Percentiles rank a stretch among this genome's conserved stretches.
phyloP scores from a whole-genome alignment of 169 alveolate species.

The Condylostoma magnum region DNA sequence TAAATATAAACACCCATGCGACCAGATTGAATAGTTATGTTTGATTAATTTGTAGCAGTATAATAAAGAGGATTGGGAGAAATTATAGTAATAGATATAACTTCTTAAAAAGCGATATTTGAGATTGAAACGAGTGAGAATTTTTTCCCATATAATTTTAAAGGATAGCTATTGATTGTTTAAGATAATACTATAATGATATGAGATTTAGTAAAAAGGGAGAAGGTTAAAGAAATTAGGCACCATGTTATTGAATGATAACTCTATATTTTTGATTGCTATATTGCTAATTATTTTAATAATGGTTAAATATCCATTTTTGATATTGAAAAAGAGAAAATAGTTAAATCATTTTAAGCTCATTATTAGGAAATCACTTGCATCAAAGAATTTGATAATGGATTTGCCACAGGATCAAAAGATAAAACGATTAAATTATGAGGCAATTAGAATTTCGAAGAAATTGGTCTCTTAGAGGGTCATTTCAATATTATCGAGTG shows the following conservation, averaged over 20 bases:
- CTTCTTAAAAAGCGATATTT: too few relatives aligned
- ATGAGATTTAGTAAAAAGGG: too few relatives aligned
- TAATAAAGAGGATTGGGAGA: too few relatives aligned
- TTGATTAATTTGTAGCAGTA: too few relatives aligned
- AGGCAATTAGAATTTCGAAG: background rate
- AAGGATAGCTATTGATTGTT: too few relatives aligned
- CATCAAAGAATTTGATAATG: background rate
- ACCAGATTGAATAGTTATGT: too few relatives aligned
- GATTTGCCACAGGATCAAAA: background rate
- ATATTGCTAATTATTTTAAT: background rate
- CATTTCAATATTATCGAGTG: background rate
- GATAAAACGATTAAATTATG: background rate
- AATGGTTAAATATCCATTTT: background rate
- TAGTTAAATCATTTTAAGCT: background rate
- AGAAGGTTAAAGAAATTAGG: too few relatives aligned
- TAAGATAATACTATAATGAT: too few relatives aligned
- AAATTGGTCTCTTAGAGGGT: background rate
- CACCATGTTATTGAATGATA: background rate
- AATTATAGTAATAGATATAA: too few relatives aligned
- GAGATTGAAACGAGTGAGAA: too few relatives aligned
- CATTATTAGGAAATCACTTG: background rate
- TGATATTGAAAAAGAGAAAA: background rate
- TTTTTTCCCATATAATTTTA: too few relatives aligned
- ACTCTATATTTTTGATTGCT: background rate
- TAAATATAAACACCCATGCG: too few relatives aligned